Percentiles rank a stretch among this genome's conserved stretches.
Evolutionary conservation across 1,284 basidiomycete genomes (phyloP).

Genomic region (Mycena citricolor): DNA sequence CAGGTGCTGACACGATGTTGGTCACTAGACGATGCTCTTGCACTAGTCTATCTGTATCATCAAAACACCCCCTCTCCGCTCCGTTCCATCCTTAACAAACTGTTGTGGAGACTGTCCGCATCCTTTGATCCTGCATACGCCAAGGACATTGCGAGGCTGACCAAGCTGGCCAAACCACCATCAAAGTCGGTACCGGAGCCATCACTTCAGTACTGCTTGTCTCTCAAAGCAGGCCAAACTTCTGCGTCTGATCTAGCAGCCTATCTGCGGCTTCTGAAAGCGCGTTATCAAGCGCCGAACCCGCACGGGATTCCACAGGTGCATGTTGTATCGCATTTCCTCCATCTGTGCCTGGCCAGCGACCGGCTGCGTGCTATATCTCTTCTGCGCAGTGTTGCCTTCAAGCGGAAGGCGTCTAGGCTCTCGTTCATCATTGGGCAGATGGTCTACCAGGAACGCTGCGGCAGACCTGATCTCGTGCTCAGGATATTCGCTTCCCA

Average conservation of each 20-base stretch:
- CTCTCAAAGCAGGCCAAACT: neutral
- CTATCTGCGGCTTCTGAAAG: conserved; percentile 29
- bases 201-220: neutral
- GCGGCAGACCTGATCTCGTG: conserved; percentile 30
- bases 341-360: conserved; percentile 33
- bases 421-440: conserved; percentile 38
- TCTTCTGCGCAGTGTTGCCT: conserved; percentile 33
- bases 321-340: conserved; percentile 33
- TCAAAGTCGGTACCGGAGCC: neutral
- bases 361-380: conserved; percentile 34
- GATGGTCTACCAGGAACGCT: conserved; percentile 39
- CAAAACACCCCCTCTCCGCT: neutral
- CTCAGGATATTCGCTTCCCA: conserved; percentile 39
- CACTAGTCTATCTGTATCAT: conserved; percentile 8
- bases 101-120: conserved; percentile 11
- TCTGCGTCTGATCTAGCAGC: conserved; percentile 15
- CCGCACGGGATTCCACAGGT: conserved; percentile 26
- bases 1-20: conserved; percentile 12
- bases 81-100: neutral
- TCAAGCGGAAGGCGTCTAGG: conserved; percentile 24
- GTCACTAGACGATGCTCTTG: conserved; percentile 16
- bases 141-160: too few relatives aligned
- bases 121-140: conserved; percentile 12
- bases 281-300: conserved; percentile 14
- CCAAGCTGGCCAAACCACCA: neutral